Base-by-base conservation (phyloP, 1,284 basidiomycete genomes). In the Gymnopus androsaceus region DNA sequence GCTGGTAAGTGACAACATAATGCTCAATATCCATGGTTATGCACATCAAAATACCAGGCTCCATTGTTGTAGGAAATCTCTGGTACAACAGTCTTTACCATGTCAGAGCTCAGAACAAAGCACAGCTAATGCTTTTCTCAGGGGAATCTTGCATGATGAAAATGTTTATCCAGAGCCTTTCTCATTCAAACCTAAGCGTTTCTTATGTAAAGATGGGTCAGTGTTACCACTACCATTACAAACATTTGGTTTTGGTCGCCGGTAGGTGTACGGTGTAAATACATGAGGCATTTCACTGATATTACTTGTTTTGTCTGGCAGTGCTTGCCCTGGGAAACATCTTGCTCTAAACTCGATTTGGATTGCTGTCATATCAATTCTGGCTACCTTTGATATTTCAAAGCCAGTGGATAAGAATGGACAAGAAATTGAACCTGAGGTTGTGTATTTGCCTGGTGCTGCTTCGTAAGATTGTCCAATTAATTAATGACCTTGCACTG, bases 321-420 rank as follows among this genome's bases (percentile, higher is more conserved):
- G 76, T 14, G 72, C 74, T 15, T 78, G 76, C 51, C 74, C 76
- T 3, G 77, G 76, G 7, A 69, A 74, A 52, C 69, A 71, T 62
- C 67, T 78, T 64, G 73, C 70, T 38, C 73, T 77, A 40, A 67
- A 72, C 6, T 70, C 69, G 1, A 54, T 77, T 23, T 78, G 70
- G 63, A 69, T 71, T 31, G 67, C 74, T 14, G 65, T 77, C 11
- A 71, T 75, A 3, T 73, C 68, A 27, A 63, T 76, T 34, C 67
- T 78, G 34, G 60, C 69, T 2, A 69, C 69, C 6, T 76, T 72
- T 48, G 62, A 75, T 38, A 72, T 78, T 38, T 59, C 55, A 4
- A 67, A 70, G 1, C 69, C 68, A 0, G 54, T 69, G 31, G 72
- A 72, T 41, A 63, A 66, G 41, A 34, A 67, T 4, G 76, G 76